Evolutionary conservation across 768 basidiomycete species (phyloP).

Genomic region (Pisolithus albus): DNA sequence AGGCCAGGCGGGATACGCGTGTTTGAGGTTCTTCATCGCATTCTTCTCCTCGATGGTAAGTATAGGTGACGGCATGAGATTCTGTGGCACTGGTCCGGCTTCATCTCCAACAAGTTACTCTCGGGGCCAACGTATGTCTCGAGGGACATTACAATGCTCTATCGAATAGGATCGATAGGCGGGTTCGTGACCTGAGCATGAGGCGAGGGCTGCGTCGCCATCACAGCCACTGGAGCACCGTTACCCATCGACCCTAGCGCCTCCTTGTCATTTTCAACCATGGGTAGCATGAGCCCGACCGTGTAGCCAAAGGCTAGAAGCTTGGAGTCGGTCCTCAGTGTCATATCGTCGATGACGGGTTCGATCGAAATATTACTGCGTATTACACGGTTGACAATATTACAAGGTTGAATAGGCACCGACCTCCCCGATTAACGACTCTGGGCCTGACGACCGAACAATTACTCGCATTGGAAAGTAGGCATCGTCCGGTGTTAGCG

Average conservation of each 20-base stretch:
- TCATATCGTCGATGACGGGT: slow-evolving; percentile 60
- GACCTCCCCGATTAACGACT: too few relatives aligned
- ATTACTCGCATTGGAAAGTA: too few relatives aligned
- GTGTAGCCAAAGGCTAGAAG: slow-evolving; percentile 94
- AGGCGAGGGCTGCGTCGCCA: slow-evolving; percentile 89
- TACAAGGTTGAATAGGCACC: slow-evolving; percentile 14
- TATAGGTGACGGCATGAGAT: too few relatives aligned
- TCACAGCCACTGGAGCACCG: slow-evolving; percentile 90
- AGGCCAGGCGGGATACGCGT: too few relatives aligned
- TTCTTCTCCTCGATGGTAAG: too few relatives aligned
- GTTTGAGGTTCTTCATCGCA: too few relatives aligned
- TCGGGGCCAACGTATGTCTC: too few relatives aligned
- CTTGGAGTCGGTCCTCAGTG: slow-evolving; percentile 85
- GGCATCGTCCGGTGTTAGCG: too few relatives aligned
- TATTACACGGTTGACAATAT: slow-evolving; percentile 85
- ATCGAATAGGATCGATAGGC: slow-evolving; percentile 96
- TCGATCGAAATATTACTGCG: slow-evolving; percentile 58
- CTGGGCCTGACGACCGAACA: too few relatives aligned
- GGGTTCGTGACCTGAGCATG: slow-evolving; percentile 99
- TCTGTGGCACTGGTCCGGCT: too few relatives aligned
- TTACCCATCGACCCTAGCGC: slow-evolving; percentile 99
- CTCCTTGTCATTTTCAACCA: slow-evolving; percentile 91
- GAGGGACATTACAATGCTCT: slow-evolving; percentile 95
- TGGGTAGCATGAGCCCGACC: slow-evolving; percentile 97
- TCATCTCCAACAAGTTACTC: too few relatives aligned